phyloP scores from a whole-genome alignment of 2,329 filamentous ascomycete species.

The Colletotrichum eremochloae region DNA sequence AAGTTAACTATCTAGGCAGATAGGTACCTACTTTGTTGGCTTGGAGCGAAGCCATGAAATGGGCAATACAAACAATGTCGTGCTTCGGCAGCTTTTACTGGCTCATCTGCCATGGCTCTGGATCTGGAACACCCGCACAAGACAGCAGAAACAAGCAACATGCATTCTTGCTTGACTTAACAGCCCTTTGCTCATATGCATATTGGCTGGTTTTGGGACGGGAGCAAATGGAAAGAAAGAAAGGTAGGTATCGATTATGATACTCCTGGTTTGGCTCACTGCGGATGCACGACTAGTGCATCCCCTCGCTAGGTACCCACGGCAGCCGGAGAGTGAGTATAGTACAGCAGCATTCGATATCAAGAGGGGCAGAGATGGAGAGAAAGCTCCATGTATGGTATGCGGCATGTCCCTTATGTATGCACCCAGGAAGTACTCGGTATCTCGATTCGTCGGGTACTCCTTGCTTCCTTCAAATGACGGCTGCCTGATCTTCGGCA shows the following conservation, averaged over 20 bases:
- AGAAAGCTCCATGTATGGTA: not conserved
- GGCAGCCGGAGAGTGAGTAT: not conserved
- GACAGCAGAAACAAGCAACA: constrained; percentile 12
- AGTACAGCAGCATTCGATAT: not conserved
- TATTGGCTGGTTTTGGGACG: not conserved
- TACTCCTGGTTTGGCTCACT: not conserved
- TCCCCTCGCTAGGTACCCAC: not conserved
- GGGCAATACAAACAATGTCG: not conserved
- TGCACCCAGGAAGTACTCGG: not conserved
- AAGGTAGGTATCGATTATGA: not conserved
- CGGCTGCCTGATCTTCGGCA: not conserved
- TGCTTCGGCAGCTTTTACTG: not conserved
- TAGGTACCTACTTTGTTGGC: not conserved
- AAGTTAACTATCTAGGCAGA: too few species aligned
- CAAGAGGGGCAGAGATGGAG: not conserved
- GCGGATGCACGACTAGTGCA: not conserved
- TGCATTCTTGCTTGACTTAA: not conserved
- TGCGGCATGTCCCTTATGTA: not conserved
- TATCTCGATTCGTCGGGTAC: not conserved
- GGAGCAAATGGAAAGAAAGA: not conserved
- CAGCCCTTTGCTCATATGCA: not conserved
- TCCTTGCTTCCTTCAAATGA: not conserved
- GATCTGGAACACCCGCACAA: constrained; percentile 16
- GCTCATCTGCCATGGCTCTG: not conserved
- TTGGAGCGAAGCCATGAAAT: not conserved